Conservation (phyloP, 768 basidiomycete species). For the Wakefieldia striispora region DNA sequence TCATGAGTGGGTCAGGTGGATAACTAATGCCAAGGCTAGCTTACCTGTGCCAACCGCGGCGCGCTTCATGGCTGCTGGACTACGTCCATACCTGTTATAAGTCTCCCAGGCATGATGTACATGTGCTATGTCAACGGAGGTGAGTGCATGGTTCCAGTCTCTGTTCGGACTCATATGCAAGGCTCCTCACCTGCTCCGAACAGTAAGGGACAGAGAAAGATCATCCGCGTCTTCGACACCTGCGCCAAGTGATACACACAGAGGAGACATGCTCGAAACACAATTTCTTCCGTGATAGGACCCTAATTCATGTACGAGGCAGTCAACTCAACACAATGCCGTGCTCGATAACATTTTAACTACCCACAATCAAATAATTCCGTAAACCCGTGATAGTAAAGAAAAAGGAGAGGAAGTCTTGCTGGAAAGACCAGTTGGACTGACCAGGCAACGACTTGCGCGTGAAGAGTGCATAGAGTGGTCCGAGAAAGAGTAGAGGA, state of each 20-base stretch:
- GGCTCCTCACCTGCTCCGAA: slow-evolving; percentile 78
- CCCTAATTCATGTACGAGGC: slow-evolving; percentile 45
- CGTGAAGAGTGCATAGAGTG: slow-evolving; percentile 60
- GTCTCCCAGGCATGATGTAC: slow-evolving; percentile 89
- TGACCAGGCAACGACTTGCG: slow-evolving; percentile 53
- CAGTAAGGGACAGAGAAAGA: slow-evolving; percentile 78
- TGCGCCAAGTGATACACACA: slow-evolving; percentile 69
- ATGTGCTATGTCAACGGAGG: slow-evolving; percentile 58
- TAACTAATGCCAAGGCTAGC: slow-evolving; percentile 17
- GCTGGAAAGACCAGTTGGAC: slow-evolving; percentile 42
- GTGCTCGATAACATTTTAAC: neutral
- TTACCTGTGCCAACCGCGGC: slow-evolving; percentile 58
- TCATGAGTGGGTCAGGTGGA: slow-evolving; percentile 13
- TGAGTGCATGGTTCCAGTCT: slow-evolving; percentile 4
- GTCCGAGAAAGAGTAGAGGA: slow-evolving; percentile 75
- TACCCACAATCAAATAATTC: slow-evolving; percentile 59
- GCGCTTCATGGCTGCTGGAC: slow-evolving; percentile 54
- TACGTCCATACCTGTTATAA: slow-evolving; percentile 74
- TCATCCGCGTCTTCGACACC: slow-evolving; percentile 52
- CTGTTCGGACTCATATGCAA: neutral
- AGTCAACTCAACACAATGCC: neutral
- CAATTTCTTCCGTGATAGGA: slow-evolving; percentile 90
- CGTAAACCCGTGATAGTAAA: slow-evolving; percentile 58
- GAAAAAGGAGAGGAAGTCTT: slow-evolving; percentile 40
- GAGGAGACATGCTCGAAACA: slow-evolving; percentile 85